phyloP scores from a whole-genome alignment of 2,329 filamentous ascomycete genomes.

The Neonectria hederae region DNA sequence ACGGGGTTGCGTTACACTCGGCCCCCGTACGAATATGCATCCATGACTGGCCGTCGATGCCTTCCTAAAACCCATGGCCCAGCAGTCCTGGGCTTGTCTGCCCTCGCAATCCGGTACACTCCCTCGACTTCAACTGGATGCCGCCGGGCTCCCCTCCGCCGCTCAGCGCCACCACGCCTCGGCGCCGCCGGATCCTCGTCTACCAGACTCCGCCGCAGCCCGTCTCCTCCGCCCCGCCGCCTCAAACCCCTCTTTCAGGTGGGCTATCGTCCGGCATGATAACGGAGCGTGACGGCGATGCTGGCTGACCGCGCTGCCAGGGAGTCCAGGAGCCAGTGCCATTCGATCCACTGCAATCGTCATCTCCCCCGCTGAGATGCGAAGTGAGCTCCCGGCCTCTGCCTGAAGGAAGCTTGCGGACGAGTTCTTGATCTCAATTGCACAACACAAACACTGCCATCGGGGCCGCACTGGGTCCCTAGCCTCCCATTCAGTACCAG shows the following conservation, averaged over 20 bases:
- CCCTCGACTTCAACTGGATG: neutral
- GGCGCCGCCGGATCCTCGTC: slow-evolving; percentile 20
- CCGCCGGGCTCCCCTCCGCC: slow-evolving; percentile 6
- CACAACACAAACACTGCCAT: neutral
- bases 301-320: neutral
- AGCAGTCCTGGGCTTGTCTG: neutral
- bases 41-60: neutral
- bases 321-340: slow-evolving; percentile 4
- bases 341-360: slow-evolving; percentile 6
- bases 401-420: neutral
- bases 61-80: neutral
- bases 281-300: slow-evolving; percentile 11
- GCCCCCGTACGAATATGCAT: neutral
- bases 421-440: neutral
- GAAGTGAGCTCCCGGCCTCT: neutral
- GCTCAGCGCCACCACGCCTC: slow-evolving; percentile 25
- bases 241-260: slow-evolving; percentile 21
- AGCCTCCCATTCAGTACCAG: neutral
- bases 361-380: neutral
- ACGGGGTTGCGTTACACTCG: slow-evolving; percentile 8
- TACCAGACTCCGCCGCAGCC: slow-evolving; percentile 22
- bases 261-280: slow-evolving; percentile 16
- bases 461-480: slow-evolving; percentile 1
- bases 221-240: slow-evolving; percentile 26
- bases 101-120: neutral